These are phyloP conservation scores for Exidia glandulosa DNA, from an alignment of 768 basidiomycete genomes.

Conservation along the genomic window DNA sequence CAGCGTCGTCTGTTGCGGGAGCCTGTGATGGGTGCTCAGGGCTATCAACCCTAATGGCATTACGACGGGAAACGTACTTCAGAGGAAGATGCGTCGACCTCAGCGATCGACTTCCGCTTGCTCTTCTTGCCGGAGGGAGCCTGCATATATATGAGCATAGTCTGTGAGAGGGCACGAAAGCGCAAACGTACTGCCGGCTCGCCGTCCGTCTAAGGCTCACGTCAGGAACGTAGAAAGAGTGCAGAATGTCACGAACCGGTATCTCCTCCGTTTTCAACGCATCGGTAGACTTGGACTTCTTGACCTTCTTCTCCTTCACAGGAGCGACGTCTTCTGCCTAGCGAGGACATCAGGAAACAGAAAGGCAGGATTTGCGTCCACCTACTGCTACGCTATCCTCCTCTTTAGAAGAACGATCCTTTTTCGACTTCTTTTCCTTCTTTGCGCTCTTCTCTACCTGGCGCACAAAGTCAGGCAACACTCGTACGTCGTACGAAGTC, in stretches of 20 bases:
- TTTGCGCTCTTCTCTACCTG: slow-evolving; percentile 21
- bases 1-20: not conserved
- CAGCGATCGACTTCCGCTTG: slow-evolving; percentile 7
- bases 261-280: not conserved
- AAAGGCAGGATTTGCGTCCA: not conserved
- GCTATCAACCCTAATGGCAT: not conserved
- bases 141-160: not conserved
- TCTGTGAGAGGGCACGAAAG: no score
- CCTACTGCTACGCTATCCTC: not conserved
- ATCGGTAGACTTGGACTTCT: not conserved
- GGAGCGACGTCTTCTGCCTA: not conserved
- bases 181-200: no score
- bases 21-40: not conserved
- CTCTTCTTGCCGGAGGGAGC: slow-evolving; percentile 14
- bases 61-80: not conserved
- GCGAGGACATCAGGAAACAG: not conserved
- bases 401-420: slow-evolving; percentile 1
- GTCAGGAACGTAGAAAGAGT: no score
- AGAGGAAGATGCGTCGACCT: not conserved
- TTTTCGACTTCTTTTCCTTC: slow-evolving; percentile 22
- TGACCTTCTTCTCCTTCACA: not conserved
- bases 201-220: no score
- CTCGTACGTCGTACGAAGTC: not conserved
- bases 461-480: not conserved
- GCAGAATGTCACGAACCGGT: no score